Evolutionary conservation across 1,139 yeast genomes (phyloP).

Genomic region (Zygotorulaspora mrakii): DNA sequence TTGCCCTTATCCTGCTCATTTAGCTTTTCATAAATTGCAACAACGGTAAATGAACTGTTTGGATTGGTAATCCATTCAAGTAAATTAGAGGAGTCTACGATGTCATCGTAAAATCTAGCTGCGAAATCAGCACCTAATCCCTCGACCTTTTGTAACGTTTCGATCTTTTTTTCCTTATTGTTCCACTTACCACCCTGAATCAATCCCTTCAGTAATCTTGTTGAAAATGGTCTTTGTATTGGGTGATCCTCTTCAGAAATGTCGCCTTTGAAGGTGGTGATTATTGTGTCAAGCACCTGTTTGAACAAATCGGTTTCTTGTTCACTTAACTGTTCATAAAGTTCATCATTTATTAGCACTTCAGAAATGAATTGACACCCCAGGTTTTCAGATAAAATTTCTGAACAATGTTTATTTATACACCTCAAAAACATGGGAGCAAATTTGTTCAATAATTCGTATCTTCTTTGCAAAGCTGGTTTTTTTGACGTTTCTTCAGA

Average conservation of each 20-base stretch:
- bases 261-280: slow-evolving; percentile 64
- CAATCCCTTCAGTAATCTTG: slow-evolving; percentile 72
- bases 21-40: slow-evolving; percentile 59
- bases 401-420: slow-evolving; percentile 46
- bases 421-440: slow-evolving; percentile 62
- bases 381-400: slow-evolving; percentile 60
- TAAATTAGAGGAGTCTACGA: slow-evolving; percentile 47
- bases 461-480: slow-evolving; percentile 71
- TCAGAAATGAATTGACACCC: slow-evolving; percentile 85
- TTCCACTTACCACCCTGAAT: slow-evolving; percentile 84
- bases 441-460: slow-evolving; percentile 62
- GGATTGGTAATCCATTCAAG: slow-evolving; percentile 70
- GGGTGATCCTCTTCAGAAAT: slow-evolving; percentile 64
- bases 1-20: slow-evolving; percentile 40
- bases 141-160: slow-evolving; percentile 44
- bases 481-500: slow-evolving; percentile 80
- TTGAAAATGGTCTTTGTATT: slow-evolving; percentile 66
- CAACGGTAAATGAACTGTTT: slow-evolving; percentile 75
- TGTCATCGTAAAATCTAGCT: slow-evolving; percentile 48
- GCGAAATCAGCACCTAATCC: slow-evolving; percentile 67
- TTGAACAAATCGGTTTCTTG: slow-evolving; percentile 43
- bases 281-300: slow-evolving; percentile 51
- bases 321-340: slow-evolving; percentile 47
- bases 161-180: slow-evolving; percentile 51
- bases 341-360: slow-evolving; percentile 57